Percentiles rank a stretch among this genome's conserved stretches.
These are phyloP conservation scores for Cladorrhinum samala DNA, from an alignment of 495 filamentous ascomycete species.

Conservation along the genomic window DNA sequence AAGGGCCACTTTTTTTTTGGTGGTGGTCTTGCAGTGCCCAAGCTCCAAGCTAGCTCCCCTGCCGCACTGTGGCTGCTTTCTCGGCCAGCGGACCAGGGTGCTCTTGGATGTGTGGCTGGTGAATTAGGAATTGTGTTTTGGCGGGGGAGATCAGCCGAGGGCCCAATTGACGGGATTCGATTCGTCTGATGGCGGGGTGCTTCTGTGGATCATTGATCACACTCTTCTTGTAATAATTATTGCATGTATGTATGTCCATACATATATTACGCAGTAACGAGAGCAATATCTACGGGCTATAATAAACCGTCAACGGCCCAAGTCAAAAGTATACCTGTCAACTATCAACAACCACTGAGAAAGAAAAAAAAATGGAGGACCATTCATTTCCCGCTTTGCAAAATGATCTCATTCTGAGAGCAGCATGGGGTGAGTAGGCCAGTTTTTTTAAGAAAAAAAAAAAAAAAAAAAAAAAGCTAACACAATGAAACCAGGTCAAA, in stretches of 20 bases:
- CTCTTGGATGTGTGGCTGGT: background rate
- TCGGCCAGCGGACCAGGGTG: background rate
- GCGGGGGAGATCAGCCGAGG: slow-evolving; percentile 1
- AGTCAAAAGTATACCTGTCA: too few relatives aligned
- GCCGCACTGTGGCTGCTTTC: background rate
- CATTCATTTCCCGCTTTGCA: slow-evolving; percentile 67
- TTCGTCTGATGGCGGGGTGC: background rate
- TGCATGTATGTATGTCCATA: slow-evolving; percentile 1
- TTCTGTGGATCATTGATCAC: background rate
- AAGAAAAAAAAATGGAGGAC: slow-evolving; percentile 13
- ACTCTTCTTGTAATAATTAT: too few relatives aligned
- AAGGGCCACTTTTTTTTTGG: background rate
- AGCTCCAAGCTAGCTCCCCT: background rate
- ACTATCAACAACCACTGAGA: too few relatives aligned
- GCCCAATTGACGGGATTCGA: background rate
- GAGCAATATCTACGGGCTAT: too few relatives aligned
- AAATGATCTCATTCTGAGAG: slow-evolving; percentile 85
- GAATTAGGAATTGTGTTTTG: background rate
- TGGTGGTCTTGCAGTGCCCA: background rate
- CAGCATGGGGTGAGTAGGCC: slow-evolving; percentile 65
- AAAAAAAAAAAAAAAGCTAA: slow-evolving; percentile 8
- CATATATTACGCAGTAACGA: background rate
- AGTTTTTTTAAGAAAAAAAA: background rate
- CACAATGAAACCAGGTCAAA: slow-evolving; percentile 57
- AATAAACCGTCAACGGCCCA: too few relatives aligned